These are phyloP conservation scores for Aspergillus costaricaensis DNA, from an alignment of 2,329 filamentous ascomycete genomes.

Conservation along the genomic window DNA sequence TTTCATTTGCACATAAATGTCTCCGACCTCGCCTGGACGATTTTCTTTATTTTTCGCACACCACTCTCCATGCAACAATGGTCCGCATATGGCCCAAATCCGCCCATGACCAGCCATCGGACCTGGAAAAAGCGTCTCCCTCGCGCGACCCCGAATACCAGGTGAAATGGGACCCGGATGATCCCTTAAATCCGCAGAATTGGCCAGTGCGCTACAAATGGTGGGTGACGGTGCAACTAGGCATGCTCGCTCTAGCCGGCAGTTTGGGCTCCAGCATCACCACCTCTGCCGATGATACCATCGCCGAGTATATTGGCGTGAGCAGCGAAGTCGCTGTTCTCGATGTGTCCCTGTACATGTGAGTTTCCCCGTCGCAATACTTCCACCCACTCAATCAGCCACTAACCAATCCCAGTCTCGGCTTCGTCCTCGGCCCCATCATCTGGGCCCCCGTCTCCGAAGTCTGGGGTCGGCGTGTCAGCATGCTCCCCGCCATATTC, in stretches of 20 bases:
- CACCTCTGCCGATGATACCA: slow-evolving; percentile 47
- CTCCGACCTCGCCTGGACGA: background rate
- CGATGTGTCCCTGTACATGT: slow-evolving; percentile 51
- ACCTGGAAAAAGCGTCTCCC: background rate
- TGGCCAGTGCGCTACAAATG: slow-evolving; percentile 48
- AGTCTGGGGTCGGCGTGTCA: slow-evolving; percentile 48
- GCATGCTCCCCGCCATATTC: slow-evolving; percentile 47
- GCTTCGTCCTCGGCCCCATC: slow-evolving; percentile 45
- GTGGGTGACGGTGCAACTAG: slow-evolving; percentile 53
- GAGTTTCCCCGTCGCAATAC: background rate
- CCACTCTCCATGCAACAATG: background rate
- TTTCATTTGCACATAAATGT: background rate
- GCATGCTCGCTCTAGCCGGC: slow-evolving; percentile 53
- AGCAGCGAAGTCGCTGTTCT: slow-evolving; percentile 49
- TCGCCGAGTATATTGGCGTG: slow-evolving; percentile 48
- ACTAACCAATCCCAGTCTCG: slow-evolving; percentile 12
- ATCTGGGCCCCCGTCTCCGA: slow-evolving; percentile 48
- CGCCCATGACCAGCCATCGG: background rate
- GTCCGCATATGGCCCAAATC: background rate
- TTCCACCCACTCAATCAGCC: background rate
- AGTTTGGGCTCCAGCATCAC: slow-evolving; percentile 55
- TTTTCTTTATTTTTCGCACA: background rate
- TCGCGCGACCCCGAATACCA: slow-evolving; percentile 4
- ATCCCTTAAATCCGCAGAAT: slow-evolving; percentile 49
- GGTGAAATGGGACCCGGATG: slow-evolving; percentile 14